A percentile compares a stretch with the other conserved stretches of the same genome.
Conservation (phyloP, 2,329 filamentous ascomycete genomes). For the Tympanopsis confertula region DNA sequence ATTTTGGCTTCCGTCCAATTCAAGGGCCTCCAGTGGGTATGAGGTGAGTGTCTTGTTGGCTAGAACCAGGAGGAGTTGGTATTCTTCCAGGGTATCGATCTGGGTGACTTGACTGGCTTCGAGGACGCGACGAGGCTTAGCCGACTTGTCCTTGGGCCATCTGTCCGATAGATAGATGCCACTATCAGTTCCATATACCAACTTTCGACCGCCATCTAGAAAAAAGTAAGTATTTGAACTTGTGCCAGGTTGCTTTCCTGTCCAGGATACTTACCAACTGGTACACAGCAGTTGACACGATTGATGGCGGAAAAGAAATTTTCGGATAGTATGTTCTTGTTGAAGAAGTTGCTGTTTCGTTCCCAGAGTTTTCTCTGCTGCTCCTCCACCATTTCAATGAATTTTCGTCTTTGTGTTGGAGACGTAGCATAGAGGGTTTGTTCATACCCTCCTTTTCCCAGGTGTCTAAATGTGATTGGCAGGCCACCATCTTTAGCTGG, state of each 20-base stretch:
- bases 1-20: slow-evolving; percentile 29
- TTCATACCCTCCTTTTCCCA: slow-evolving; percentile 92
- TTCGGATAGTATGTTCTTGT: slow-evolving; percentile 48
- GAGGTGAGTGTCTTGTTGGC: slow-evolving; percentile 88
- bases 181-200: slow-evolving; percentile 87
- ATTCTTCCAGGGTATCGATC: slow-evolving; percentile 91
- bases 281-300: slow-evolving; percentile 86
- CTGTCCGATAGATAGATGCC: slow-evolving; percentile 89
- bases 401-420: slow-evolving; percentile 80
- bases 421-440: slow-evolving; percentile 79
- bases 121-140: slow-evolving; percentile 69
- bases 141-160: slow-evolving; percentile 71
- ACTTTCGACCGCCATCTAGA: slow-evolving; percentile 80
- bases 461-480: slow-evolving; percentile 90
- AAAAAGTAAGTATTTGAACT: slow-evolving; percentile 8
- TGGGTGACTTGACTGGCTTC: slow-evolving; percentile 84
- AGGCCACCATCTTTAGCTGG: slow-evolving; percentile 53
- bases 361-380: slow-evolving; percentile 80
- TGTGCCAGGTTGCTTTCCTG: background rate
- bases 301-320: slow-evolving; percentile 56
- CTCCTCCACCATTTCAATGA: slow-evolving; percentile 87
- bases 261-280: slow-evolving; percentile 62
- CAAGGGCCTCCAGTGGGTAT: slow-evolving; percentile 76
- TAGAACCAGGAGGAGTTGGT: slow-evolving; percentile 79
- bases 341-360: slow-evolving; percentile 82